A percentile compares a stretch with the other conserved stretches of the same genome.
Conservation (phyloP, 2,329 filamentous ascomycete species). For the Pseudogymnoascus sp. region DNA sequence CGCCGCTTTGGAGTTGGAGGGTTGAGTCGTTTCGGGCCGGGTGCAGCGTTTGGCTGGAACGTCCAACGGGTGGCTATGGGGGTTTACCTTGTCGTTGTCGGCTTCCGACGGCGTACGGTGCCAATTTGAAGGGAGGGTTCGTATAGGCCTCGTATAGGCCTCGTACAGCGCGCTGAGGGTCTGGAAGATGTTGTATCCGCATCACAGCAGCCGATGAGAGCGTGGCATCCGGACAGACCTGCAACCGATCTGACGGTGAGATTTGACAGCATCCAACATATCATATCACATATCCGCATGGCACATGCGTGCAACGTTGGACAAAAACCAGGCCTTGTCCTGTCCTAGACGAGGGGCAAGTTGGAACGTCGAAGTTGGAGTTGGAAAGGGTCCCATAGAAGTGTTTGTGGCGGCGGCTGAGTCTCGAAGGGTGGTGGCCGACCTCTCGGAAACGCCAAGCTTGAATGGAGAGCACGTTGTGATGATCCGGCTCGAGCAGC, state of each 20-base stretch:
- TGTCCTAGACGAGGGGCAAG: neutral
- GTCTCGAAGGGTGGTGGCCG: neutral
- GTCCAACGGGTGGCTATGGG: neutral
- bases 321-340: neutral
- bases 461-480: neutral
- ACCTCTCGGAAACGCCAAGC: constrained; percentile 4
- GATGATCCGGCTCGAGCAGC: constrained; percentile 1
- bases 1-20: neutral
- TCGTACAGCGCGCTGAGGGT: neutral
- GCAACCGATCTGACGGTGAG: neutral
- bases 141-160: neutral
- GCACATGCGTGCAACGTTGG: neutral
- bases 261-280: neutral
- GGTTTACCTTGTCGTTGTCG: neutral
- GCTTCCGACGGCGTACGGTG: neutral
- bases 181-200: neutral
- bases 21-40: neutral
- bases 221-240: neutral
- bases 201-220: neutral
- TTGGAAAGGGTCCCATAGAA: neutral
- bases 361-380: neutral
- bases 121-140: neutral
- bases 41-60: neutral
- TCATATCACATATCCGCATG: neutral
- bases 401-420: constrained; percentile 1